Evolutionary conservation across 768 basidiomycete genomes (phyloP).

Genomic region (Solioccasus polychromus): DNA sequence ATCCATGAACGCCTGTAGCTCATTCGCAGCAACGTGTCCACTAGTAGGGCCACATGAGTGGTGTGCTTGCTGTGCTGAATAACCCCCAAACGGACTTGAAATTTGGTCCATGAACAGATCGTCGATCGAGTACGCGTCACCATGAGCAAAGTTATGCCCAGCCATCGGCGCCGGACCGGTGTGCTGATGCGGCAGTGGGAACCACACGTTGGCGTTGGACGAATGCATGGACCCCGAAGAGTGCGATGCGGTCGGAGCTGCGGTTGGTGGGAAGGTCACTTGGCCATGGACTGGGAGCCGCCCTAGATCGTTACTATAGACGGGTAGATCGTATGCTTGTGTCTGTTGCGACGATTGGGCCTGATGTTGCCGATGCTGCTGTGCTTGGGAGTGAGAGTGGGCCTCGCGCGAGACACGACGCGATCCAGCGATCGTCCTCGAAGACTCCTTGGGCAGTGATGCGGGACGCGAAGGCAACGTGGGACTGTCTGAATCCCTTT

Average conservation of each 20-base stretch:
- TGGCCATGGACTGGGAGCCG: constrained; percentile 46
- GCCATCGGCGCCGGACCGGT: background rate
- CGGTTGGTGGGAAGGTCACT: constrained; percentile 10
- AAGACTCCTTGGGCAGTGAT: constrained; percentile 11
- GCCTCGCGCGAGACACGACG: constrained; percentile 33
- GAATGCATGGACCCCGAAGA: constrained; percentile 4
- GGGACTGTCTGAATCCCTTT: constrained; percentile 56
- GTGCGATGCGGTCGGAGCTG: background rate
- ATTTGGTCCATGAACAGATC: constrained; percentile 22
- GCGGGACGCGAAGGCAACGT: constrained; percentile 3
- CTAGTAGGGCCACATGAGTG: background rate
- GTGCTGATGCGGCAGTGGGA: constrained; percentile 6
- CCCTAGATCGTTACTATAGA: constrained; percentile 58
- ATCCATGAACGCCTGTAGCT: constrained; percentile 18
- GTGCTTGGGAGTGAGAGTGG: constrained; percentile 10
- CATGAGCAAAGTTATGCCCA: constrained; percentile 3
- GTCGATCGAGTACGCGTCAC: constrained; percentile 18
- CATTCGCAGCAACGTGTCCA: background rate
- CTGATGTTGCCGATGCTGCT: constrained; percentile 9
- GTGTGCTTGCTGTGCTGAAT: constrained; percentile 3
- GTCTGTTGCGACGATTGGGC: constrained; percentile 7
- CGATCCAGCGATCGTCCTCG: constrained; percentile 33
- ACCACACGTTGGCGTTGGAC: constrained; percentile 21
- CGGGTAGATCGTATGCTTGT: constrained; percentile 41
- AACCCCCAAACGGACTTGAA: constrained; percentile 5